phyloP scores from a whole-genome alignment of 495 filamentous ascomycete genomes.

The Lindgomyces ingoldianus region DNA sequence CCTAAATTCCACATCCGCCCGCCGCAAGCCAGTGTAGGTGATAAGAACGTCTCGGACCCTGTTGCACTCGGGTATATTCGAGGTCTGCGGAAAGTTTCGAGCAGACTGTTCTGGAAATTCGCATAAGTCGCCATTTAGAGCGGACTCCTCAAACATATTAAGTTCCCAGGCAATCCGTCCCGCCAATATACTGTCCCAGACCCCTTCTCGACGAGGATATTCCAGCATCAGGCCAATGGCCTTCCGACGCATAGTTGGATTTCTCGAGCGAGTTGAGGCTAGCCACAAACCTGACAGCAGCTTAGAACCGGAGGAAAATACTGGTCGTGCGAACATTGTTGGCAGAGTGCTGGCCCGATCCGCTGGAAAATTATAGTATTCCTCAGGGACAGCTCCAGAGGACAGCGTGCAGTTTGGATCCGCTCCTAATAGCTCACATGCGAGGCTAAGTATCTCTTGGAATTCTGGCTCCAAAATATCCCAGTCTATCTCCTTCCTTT shows the following conservation, averaged over 20 bases:
- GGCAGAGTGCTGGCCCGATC: neutral
- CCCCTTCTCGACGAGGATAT: constrained; percentile 30
- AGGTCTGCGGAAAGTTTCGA: neutral
- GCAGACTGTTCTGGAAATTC: neutral
- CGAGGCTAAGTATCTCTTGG: constrained; percentile 16
- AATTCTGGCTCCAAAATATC: constrained; percentile 15
- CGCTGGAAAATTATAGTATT: constrained; percentile 2
- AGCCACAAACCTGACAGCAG: constrained; percentile 21
- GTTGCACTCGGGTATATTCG: neutral
- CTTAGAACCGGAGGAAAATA: constrained; percentile 23
- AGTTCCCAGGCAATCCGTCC: constrained; percentile 28
- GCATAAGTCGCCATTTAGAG: neutral
- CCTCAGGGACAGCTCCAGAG: neutral
- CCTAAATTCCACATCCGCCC: constrained; percentile 10
- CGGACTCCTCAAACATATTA: constrained; percentile 27
- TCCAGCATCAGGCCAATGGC: constrained; percentile 21
- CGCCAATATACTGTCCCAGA: constrained; percentile 35
- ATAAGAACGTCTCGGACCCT: constrained; percentile 16
- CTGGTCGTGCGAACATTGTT: constrained; percentile 4
- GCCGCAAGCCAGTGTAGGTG: constrained; percentile 14
- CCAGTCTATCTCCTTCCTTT: constrained; percentile 9
- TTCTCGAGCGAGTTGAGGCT: constrained; percentile 2
- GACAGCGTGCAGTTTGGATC: neutral
- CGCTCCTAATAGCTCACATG: constrained; percentile 18
- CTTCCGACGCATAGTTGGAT: constrained; percentile 9